These are phyloP conservation scores for Amanita fuliginea DNA, from an alignment of 768 basidiomycete species.

Conservation along the genomic window DNA sequence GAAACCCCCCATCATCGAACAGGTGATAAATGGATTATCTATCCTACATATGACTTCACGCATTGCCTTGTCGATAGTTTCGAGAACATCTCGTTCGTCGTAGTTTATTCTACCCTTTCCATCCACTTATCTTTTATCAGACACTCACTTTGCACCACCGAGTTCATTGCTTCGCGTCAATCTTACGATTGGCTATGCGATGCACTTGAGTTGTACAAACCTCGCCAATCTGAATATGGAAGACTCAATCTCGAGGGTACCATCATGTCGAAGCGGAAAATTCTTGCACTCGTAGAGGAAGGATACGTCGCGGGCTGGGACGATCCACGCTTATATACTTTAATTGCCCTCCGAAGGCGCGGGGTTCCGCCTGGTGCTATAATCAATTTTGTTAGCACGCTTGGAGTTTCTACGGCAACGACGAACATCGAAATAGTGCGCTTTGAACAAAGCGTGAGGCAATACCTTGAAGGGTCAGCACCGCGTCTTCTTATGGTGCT, in stretches of 20 bases:
- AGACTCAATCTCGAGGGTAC: slow-evolving; percentile 89
- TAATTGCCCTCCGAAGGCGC: slow-evolving; percentile 89
- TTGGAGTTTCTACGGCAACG: slow-evolving; percentile 85
- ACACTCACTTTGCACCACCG: slow-evolving; percentile 93
- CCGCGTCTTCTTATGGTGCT: slow-evolving; percentile 89
- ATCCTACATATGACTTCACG: slow-evolving; percentile 98
- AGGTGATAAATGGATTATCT: slow-evolving; percentile 88
- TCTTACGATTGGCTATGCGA: slow-evolving; percentile 99
- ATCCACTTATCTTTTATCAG: slow-evolving; percentile 26
- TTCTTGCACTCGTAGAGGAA: slow-evolving; percentile 77
- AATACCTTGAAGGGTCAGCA: slow-evolving; percentile 80
- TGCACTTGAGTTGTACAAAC: slow-evolving; percentile 94
- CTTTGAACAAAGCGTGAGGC: slow-evolving; percentile 83
- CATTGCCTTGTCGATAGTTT: slow-evolving; percentile 98
- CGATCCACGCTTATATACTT: slow-evolving; percentile 93
- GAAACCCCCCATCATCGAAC: slow-evolving; percentile 90
- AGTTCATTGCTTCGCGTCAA: slow-evolving; percentile 91
- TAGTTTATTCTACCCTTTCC: neutral
- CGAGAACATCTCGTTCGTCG: slow-evolving; percentile 93
- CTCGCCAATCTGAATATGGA: slow-evolving; percentile 94
- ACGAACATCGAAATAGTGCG: slow-evolving; percentile 80
- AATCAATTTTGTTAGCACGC: slow-evolving; percentile 79
- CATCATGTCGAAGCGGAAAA: slow-evolving; percentile 95
- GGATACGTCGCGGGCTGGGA: slow-evolving; percentile 89
- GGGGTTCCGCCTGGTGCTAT: slow-evolving; percentile 97